Base-by-base conservation (phyloP, 441 rosid genomes). In the Euphorbia celastroides region DNA sequence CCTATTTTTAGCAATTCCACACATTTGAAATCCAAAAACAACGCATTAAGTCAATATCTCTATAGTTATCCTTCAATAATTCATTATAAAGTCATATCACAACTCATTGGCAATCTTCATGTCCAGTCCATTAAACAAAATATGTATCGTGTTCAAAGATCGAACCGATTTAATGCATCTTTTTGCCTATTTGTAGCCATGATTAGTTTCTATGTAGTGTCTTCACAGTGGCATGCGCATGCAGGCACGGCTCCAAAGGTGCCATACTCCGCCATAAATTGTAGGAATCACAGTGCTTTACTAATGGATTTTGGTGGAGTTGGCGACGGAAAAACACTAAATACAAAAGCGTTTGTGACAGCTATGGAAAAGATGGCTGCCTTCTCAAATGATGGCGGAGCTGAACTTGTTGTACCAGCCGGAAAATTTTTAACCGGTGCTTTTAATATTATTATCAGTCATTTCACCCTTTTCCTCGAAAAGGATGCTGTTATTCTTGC, bases 371-470 rank as follows among this genome's bases (percentile, higher is more conserved):
- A 81, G 23, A 81, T 89, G 5, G 77, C 84, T 60, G 62, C 7
- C 74, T 80, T 38, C 81, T 90, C 6, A 86, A 88, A 31, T 79
- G 31, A 68, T 0, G 87, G 96, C 0, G 97, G 95, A 55, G 88
- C 86, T 14, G 87, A 79, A 55, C 97, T 90, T 12, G 52, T 80
- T 8, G 85, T 90, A 25, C 95, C 97, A 0, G 82, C 89, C 0
- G 97, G 97, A 58, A 88, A 83, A 72, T 88, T 91, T 89, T 70
- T 90, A 13, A 90, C 93, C 12, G 97, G 97, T 27, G 84, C 95
- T 73, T 82, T 88, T 60, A 83, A 81, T 71, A 83, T 89, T 16
- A 82, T 87, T 22, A 19, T 51, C 41, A 86, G 85, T 65, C 83
- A 90, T 69, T 88, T 90, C 75, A 88, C 97, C 54, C 87, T 90